These are phyloP conservation scores for Pichia scutulata DNA, from an alignment of 805 yeast species.

Conservation along the genomic window DNA sequence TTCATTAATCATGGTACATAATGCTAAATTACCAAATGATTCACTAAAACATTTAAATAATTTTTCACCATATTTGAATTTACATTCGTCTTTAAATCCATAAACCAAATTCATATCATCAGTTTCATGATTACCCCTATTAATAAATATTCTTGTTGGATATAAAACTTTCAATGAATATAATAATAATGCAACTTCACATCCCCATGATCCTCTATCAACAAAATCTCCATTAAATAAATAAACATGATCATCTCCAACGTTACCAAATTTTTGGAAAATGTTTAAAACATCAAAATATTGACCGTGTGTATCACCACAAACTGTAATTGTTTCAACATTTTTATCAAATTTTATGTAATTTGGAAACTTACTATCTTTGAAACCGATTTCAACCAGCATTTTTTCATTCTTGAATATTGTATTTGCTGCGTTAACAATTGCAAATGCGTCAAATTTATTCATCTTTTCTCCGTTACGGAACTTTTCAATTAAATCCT, in stretches of 20 bases:
- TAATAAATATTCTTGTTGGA: constrained; percentile 65
- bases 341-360: constrained; percentile 19
- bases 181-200: constrained; percentile 82
- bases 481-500: constrained; percentile 61
- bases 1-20: constrained; percentile 72
- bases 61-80: constrained; percentile 75
- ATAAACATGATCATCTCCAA: constrained; percentile 58
- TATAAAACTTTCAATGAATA: constrained; percentile 69
- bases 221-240: constrained; percentile 96
- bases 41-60: constrained; percentile 78
- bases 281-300: constrained; percentile 82
- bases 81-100: constrained; percentile 95
- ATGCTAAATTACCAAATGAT: constrained; percentile 78
- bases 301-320: constrained; percentile 98
- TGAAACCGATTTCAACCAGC: constrained; percentile 57
- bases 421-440: constrained; percentile 63
- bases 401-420: constrained; percentile 61
- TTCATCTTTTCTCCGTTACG: constrained; percentile 67
- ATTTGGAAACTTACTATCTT: constrained; percentile 9
- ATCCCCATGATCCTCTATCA: constrained; percentile 97
- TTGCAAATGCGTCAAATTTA: constrained; percentile 76
- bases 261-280: constrained; percentile 67
- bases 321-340: constrained; percentile 61
- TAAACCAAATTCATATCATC: constrained; percentile 94
- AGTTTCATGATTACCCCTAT: constrained; percentile 96